phyloP scores from a whole-genome alignment of 495 filamentous ascomycete species.

The Immersiella caudata region DNA sequence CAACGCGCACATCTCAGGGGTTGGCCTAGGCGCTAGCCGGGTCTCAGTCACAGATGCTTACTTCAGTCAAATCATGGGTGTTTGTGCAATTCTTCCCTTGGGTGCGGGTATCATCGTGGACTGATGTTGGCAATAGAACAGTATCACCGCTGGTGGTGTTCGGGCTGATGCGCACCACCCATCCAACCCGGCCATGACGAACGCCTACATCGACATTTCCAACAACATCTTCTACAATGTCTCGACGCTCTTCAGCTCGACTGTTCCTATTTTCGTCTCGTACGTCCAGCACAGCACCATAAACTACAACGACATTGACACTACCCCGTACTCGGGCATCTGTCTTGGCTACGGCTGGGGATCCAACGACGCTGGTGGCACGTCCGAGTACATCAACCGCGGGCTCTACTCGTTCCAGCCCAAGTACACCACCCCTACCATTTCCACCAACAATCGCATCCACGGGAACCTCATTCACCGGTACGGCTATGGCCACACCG shows the following conservation, averaged over 20 bases:
- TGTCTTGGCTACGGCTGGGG: conserved; percentile 22
- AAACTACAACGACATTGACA: conserved; percentile 19
- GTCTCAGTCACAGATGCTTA: conserved; percentile 10
- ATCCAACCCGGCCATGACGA: conserved; percentile 8
- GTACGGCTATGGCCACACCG: conserved; percentile 17
- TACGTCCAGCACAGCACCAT: conserved; percentile 19
- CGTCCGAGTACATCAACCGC: conserved; percentile 18
- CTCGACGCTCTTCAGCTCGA: conserved; percentile 9
- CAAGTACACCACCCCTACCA: conserved; percentile 16
- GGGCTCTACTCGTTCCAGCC: conserved; percentile 18
- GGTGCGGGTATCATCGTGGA: too few relatives aligned
- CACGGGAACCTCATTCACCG: conserved; percentile 19
- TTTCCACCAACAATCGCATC: conserved; percentile 12
- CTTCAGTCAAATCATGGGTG: conserved; percentile 19
- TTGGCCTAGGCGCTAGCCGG: conserved; percentile 18
- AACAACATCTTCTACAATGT: conserved; percentile 22
- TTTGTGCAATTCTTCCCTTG: too few relatives aligned
- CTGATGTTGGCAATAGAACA: neutral
- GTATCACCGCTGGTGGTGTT: conserved; percentile 19
- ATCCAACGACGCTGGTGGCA: conserved; percentile 17
- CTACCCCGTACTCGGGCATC: conserved; percentile 19
- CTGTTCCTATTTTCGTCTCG: conserved; percentile 16
- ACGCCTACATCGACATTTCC: conserved; percentile 14
- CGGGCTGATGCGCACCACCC: conserved; percentile 19
- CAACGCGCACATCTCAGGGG: conserved; percentile 15